phyloP scores from a whole-genome alignment of 2,329 filamentous ascomycete genomes.

The Didymellaceae sp. region DNA sequence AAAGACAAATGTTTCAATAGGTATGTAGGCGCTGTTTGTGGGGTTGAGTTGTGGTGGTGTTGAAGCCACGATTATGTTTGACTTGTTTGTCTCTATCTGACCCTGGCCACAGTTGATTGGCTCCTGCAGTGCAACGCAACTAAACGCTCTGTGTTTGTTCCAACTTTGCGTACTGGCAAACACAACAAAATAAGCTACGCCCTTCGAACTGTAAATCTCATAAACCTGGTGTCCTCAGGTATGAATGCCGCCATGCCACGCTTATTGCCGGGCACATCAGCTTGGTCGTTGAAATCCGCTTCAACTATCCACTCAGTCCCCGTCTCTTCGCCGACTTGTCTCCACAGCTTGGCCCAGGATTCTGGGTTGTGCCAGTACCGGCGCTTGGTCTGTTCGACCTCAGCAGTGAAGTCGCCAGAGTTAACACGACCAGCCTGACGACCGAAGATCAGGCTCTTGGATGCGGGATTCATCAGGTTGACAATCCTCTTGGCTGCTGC shows the following conservation, averaged over 20 bases:
- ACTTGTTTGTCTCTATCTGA: constrained; percentile 30
- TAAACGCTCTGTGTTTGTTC: neutral
- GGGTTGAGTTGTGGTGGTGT: constrained; percentile 23
- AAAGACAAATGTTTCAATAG: constrained; percentile 5
- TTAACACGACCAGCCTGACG: constrained; percentile 46
- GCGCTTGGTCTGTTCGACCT: constrained; percentile 22
- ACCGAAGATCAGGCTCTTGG: constrained; percentile 49
- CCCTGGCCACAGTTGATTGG: constrained; percentile 35
- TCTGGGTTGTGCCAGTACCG: constrained; percentile 49
- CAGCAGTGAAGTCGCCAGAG: constrained; percentile 32
- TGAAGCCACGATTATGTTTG: constrained; percentile 46
- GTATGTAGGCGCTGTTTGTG: constrained; percentile 1
- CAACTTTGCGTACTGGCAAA: neutral
- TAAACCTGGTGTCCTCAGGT: constrained; percentile 32
- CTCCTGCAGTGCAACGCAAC: neutral
- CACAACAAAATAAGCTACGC: neutral
- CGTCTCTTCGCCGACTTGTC: constrained; percentile 48
- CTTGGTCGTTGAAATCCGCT: constrained; percentile 30
- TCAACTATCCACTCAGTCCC: constrained; percentile 47
- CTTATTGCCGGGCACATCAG: constrained; percentile 28
- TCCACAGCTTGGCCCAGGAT: constrained; percentile 48
- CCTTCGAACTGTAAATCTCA: constrained; percentile 36
- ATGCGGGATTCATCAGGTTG: constrained; percentile 41
- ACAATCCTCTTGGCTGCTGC: constrained; percentile 43
- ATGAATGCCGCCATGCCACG: constrained; percentile 25